These are phyloP conservation scores for Tetracladium maxilliforme DNA, from an alignment of 2,329 filamentous ascomycete genomes.

Conservation along the genomic window DNA sequence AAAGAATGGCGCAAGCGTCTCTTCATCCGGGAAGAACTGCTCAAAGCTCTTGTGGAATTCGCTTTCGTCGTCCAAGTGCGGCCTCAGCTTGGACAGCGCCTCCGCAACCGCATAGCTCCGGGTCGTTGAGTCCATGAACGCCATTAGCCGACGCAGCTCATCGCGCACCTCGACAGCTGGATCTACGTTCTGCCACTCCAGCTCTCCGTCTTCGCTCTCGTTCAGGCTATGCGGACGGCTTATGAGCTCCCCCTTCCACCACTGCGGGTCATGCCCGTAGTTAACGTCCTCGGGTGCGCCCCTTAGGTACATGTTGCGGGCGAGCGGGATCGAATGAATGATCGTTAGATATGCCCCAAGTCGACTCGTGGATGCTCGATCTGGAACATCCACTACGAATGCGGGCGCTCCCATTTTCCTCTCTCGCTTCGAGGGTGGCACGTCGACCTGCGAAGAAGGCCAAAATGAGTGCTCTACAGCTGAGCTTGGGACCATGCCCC, in stretches of 20 bases:
- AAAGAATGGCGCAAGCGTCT: constrained; percentile 2
- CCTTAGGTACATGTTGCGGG: constrained; percentile 41
- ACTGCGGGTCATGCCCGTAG: constrained; percentile 41
- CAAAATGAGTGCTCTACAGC: constrained; percentile 14
- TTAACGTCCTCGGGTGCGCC: too few species aligned
- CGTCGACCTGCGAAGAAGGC: constrained; percentile 11
- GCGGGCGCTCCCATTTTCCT: constrained; percentile 30
- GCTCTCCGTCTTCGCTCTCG: constrained; percentile 4
- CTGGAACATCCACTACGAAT: too few species aligned
- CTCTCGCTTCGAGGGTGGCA: constrained; percentile 24
- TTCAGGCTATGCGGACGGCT: constrained; percentile 9
- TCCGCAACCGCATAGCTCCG: constrained; percentile 43
- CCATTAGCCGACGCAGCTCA: constrained; percentile 47
- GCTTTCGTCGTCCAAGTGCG: constrained; percentile 16
- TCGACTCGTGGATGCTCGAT: constrained; percentile 18
- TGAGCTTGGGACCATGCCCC: constrained; percentile 38
- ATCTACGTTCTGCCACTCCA: constrained; percentile 4
- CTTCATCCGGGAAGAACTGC: constrained; percentile 9
- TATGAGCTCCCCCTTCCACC: constrained; percentile 46
- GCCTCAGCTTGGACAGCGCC: constrained; percentile 18
- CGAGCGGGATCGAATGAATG: constrained; percentile 41
- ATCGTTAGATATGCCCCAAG: constrained; percentile 42
- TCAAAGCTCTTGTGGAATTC: constrained; percentile 25
- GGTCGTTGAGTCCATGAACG: constrained; percentile 45
- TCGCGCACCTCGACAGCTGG: constrained; percentile 25